These are phyloP conservation scores for Talaromyces stipitatus DNA, from an alignment of 495 filamentous ascomycete genomes.

Conservation along the genomic window DNA sequence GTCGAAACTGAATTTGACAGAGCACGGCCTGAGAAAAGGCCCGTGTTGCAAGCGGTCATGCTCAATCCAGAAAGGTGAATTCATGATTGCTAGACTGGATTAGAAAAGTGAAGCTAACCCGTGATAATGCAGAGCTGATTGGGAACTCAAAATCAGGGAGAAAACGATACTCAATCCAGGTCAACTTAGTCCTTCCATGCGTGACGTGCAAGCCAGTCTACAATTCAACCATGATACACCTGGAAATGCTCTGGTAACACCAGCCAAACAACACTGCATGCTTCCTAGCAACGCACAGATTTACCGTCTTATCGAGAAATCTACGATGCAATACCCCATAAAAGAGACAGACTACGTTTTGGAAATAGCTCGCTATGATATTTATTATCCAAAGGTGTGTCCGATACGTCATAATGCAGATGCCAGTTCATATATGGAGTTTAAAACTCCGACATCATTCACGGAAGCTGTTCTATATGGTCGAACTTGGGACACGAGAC, in stretches of 20 bases:
- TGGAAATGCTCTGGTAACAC: conserved; percentile 13
- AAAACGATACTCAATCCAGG: conserved; percentile 22
- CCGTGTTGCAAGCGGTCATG: conserved; percentile 26
- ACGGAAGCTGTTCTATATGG: conserved; percentile 45
- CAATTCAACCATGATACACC: conserved; percentile 12
- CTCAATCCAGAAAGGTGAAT: conserved; percentile 26
- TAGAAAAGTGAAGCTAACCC: not conserved
- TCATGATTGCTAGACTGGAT: not conserved
- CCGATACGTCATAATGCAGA: not conserved
- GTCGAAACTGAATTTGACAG: conserved; percentile 16
- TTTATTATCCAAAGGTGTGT: conserved; percentile 22
- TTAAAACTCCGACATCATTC: conserved; percentile 13
- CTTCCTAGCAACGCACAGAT: conserved; percentile 18
- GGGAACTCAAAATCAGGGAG: conserved; percentile 31
- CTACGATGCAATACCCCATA: conserved; percentile 39
- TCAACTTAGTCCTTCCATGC: conserved; percentile 17
- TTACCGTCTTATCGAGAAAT: conserved; percentile 37
- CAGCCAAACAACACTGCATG: conserved; percentile 16
- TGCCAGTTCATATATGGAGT: conserved; percentile 4
- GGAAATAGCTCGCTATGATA: conserved; percentile 49
- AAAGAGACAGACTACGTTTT: conserved; percentile 43
- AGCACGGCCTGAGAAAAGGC: conserved; percentile 9
- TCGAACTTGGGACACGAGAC: conserved; percentile 41
- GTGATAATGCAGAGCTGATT: conserved; percentile 24
- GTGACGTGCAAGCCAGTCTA: conserved; percentile 18